Evolutionary conservation across 768 basidiomycete species (phyloP).

Genomic region (Boletus insuetus): DNA sequence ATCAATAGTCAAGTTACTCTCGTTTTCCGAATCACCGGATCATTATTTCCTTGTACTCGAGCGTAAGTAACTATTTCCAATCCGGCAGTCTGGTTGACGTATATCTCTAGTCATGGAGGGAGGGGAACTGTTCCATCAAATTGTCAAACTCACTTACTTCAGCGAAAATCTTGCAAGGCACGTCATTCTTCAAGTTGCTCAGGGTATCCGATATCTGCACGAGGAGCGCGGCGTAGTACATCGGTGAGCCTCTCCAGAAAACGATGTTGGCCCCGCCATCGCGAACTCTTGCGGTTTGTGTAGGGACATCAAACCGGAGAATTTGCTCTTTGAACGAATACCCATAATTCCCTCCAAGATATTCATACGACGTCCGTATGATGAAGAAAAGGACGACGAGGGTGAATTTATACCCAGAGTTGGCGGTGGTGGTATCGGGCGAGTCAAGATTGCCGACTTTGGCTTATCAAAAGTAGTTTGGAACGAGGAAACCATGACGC

Average conservation of each 20-base stretch:
- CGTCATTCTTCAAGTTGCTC: constrained; percentile 93
- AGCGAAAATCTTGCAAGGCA: constrained; percentile 96
- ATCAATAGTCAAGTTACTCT: constrained; percentile 87
- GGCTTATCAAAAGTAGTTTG: constrained; percentile 97
- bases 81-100: constrained; percentile 7
- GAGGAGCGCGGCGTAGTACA: constrained; percentile 98
- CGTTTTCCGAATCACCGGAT: constrained; percentile 89
- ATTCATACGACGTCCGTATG: constrained; percentile 78
- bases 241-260: constrained; percentile 43
- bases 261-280: background rate
- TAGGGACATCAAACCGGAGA: constrained; percentile 97
- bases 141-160: constrained; percentile 98
- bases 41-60: constrained; percentile 95
- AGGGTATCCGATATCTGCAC: constrained; percentile 93
- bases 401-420: constrained; percentile 91
- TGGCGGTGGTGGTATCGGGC: constrained; percentile 96
- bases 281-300: background rate
- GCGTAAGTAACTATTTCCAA: constrained; percentile 46
- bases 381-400: constrained; percentile 98
- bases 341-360: constrained; percentile 85
- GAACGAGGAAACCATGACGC: constrained; percentile 99
- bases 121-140: constrained; percentile 97
- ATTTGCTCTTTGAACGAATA: constrained; percentile 90
- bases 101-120: constrained; percentile 81
- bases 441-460: constrained; percentile 98